Evolutionary conservation across 1,284 basidiomycete genomes (phyloP), one percentile per base, ranked within the genome.

Genomic region (Apiotrichum gracile): DNA sequence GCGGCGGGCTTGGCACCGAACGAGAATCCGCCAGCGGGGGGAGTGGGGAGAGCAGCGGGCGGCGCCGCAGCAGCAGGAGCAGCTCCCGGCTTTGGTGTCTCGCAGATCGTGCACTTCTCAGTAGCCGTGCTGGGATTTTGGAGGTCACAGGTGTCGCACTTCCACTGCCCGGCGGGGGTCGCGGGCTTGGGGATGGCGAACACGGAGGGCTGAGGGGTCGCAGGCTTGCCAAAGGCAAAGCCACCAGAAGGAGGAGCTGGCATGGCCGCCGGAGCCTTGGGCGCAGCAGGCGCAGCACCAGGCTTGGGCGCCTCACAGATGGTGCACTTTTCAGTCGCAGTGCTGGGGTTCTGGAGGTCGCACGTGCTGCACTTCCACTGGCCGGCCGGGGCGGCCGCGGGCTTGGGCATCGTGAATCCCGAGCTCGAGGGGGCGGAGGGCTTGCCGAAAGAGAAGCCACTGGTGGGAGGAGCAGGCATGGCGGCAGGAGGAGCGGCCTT

Each of bases 21-120:
- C 35, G 46, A 29, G 43, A 49, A 51, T 33, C 54, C 54, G 34
- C 49, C 45, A 14, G 49, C n/a, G 2, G 54, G 35, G 12, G 52
- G 43, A 2, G 52, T 38, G 6, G 45, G 33, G 1, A 37, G n/a
- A 4, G 22, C 19, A 5, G 46, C 46, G 14, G 26, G 25, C 5
- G 27, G 27, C 12, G 31, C 14, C 4, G 31, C 13, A 2, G 25
- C 9, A 5, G 4, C 35, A 1, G 35, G 17, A 7, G 35, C n/a
- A 14, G 25, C 40, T 1, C 24, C 27, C 5, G 45, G 67, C 26
- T 72, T 66, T 0, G 77, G 76, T 3, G 74, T 57, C 37, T 82
- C 81, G 52, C 83, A 84, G 26, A 80, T 56, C 0, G 71, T 73
- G 61, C 83, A 84, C 61, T 82, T 80, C 39, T 65, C 63, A 31